Conservation (phyloP, 2,329 filamentous ascomycete species). For the Lithohypha guttulata region DNA sequence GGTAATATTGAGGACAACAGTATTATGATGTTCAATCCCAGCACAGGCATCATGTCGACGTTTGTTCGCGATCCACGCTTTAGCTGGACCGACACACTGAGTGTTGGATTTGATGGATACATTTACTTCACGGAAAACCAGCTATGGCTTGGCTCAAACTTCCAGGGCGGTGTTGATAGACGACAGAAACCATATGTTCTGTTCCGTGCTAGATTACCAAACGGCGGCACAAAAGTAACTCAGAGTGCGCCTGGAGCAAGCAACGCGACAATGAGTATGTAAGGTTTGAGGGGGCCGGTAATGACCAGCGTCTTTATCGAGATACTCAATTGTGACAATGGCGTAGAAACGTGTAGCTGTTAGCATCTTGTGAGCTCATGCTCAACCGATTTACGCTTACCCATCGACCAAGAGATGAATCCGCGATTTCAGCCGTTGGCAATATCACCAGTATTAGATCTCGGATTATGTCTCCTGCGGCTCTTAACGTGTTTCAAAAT, state of each 20-base stretch:
- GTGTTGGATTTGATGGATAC: conserved; percentile 36
- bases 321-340: no score
- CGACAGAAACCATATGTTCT: conserved; percentile 35
- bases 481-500: no score
- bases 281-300: no score
- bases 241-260: not conserved
- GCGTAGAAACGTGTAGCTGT: no score
- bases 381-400: no score
- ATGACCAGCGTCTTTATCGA: no score
- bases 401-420: no score
- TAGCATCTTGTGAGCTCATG: no score
- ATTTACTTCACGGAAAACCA: conserved; percentile 46
- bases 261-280: conserved; percentile 4
- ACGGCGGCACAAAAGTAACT: conserved; percentile 32
- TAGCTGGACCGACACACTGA: conserved; percentile 42
- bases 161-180: conserved; percentile 35
- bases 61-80: conserved; percentile 39
- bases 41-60: conserved; percentile 32
- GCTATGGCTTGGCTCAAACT: conserved; percentile 29
- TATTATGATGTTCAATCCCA: conserved; percentile 37
- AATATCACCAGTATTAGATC: no score
- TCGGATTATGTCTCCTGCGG: no score
- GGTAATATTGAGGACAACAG: conserved; percentile 43
- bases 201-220: conserved; percentile 32
- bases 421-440: no score